Percentiles rank a stretch among this genome's conserved stretches.
Conservation (phyloP, 805 yeast genomes). For the Suhomyces sp. region DNA sequence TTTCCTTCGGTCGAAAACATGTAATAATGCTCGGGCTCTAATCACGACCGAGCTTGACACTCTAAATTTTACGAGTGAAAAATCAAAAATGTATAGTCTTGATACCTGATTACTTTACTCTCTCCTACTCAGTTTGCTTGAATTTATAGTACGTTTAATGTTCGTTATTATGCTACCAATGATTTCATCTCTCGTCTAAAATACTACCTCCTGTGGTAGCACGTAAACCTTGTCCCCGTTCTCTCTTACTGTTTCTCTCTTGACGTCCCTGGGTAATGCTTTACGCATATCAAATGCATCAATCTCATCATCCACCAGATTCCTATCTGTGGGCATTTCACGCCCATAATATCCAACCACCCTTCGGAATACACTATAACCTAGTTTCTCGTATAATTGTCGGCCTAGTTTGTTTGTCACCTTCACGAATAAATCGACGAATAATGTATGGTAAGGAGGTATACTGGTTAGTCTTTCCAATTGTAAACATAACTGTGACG, state of each 20-base stretch:
- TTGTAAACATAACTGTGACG: slow-evolving; percentile 72
- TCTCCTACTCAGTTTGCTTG: too few species aligned
- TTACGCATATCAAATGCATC: slow-evolving; percentile 92
- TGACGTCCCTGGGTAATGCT: slow-evolving; percentile 55
- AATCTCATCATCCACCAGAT: slow-evolving; percentile 55
- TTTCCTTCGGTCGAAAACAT: too few species aligned
- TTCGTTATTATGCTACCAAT: too few species aligned
- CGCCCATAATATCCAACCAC: slow-evolving; percentile 85
- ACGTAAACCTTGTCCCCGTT: slow-evolving; percentile 63
- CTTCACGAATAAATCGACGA: slow-evolving; percentile 88
- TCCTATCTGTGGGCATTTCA: slow-evolving; percentile 46
- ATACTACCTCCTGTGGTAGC: slow-evolving; percentile 64
- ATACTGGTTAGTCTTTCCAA: slow-evolving; percentile 69
- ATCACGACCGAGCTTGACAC: too few species aligned
- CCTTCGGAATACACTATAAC: slow-evolving; percentile 80
- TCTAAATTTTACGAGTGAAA: too few species aligned
- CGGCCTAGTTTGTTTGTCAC: slow-evolving; percentile 81
- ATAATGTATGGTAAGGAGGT: slow-evolving; percentile 75
- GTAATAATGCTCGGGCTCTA: too few species aligned
- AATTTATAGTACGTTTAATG: neutral
- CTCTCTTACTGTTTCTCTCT: slow-evolving; percentile 51
- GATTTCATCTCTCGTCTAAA: too few species aligned
- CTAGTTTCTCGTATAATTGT: slow-evolving; percentile 79
- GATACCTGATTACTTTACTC: too few species aligned
- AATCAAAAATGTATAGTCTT: too few species aligned